Evolutionary conservation across 192 early-diverging fungal species (phyloP), one percentile per base, ranked within the genome.

Genomic region (Backusella mclennaniae): DNA sequence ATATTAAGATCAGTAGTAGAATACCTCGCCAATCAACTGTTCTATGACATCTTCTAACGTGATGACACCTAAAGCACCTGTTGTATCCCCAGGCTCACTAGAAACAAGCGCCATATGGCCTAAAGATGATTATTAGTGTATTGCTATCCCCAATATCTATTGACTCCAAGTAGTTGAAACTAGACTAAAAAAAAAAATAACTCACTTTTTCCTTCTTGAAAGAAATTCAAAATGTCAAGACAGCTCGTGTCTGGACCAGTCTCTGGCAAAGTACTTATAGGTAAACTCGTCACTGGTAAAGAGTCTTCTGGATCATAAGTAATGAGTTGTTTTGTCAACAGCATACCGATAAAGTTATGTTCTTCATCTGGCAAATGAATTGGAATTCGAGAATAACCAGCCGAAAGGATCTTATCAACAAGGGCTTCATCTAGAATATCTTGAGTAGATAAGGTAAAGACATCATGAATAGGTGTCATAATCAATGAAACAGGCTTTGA

Each of bases 11-110:
- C 2, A 63, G 12, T 29, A 63, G 12, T 19, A 63, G 2, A 3
- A 11, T 63, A 63, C 56, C 39, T 75, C 92, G 52, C 91, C 91
- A 74, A 95, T 90, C 36, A 95, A 81, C 75, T 93, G 91, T 78
- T 95, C 93, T 73, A 94, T 94, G 21, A 94, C 90, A 79, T 94
- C 93, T 71, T 94, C 93, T 19, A 94, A 82, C 0, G 93, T 93
- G 31, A 94, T 89, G 9, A 93, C 89, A 23, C 93, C 93, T 26
- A 93, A 80, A 2, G 89, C 87, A 14, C 80, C 83, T 2, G 86
- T 82, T 6, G 83, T 74, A 78, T 83, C 67, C n/a, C 87, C 80
- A 49, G 84, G 85, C 69, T 84, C 74, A 31, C 75, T 76, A 1
- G 76, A 66, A 35, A 92, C 89, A 46, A 92, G 84, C 4, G 92